These are phyloP conservation scores for Rhododendron williamsianum DNA, from an alignment of 148 eudicot species.

Conservation along the genomic window DNA sequence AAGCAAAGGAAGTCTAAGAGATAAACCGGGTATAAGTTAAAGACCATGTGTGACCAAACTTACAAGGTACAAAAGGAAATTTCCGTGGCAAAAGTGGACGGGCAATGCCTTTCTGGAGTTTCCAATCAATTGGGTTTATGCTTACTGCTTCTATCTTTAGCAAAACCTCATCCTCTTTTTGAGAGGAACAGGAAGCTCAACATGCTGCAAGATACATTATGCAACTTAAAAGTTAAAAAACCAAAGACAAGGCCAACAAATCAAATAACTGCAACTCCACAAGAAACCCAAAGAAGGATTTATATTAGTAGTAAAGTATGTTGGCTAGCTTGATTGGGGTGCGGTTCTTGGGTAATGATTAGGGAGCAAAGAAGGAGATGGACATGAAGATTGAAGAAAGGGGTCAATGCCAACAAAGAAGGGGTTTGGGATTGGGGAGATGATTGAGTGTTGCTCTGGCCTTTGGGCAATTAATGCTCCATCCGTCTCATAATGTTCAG, in stretches of 20 bases:
- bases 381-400: too few species aligned
- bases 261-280: too few species aligned
- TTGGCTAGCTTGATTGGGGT: too few species aligned
- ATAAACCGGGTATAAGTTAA: background rate
- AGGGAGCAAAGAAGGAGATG: too few species aligned
- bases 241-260: background rate
- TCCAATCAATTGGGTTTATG: slow-evolving; percentile 78
- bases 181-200: slow-evolving; percentile 62
- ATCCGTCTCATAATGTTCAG: too few species aligned
- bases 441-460: too few species aligned
- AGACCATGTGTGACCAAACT: background rate
- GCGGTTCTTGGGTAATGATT: too few species aligned
- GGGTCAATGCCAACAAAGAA: too few species aligned
- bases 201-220: slow-evolving; percentile 51
- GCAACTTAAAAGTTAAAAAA: background rate
- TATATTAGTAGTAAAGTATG: too few species aligned
- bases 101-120: slow-evolving; percentile 51
- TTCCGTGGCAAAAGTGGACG: slow-evolving; percentile 59
- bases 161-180: slow-evolving; percentile 57
- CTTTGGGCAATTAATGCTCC: too few species aligned
- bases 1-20: background rate
- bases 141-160: slow-evolving; percentile 71
- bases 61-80: slow-evolving; percentile 69
- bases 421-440: too few species aligned
- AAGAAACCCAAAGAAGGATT: too few species aligned